Evolutionary conservation across 371 early-diverging fungal species (phyloP), one percentile per base, ranked within the genome.

Genomic region (Rhizopus delemar): DNA sequence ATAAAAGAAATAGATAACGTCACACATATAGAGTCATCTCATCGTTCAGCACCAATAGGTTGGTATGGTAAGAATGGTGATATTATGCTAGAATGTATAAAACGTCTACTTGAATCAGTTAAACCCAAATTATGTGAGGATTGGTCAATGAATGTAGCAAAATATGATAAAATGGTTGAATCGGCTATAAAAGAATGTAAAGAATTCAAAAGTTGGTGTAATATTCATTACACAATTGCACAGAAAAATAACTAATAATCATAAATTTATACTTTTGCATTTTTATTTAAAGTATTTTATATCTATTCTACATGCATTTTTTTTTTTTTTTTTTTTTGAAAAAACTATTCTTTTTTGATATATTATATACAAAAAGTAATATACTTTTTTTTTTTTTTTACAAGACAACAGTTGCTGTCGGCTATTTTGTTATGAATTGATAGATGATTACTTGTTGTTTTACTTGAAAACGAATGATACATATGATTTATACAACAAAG

Each of bases 61-160:
- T 78, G 78, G 78, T 66, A 75, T 8, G 78, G 78, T 5, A 69
- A 60, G 38, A 54, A 62, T 7, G 78, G 78, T 3, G 78, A 78
- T 56, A 51, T 75, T n/a, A 65, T 65, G 53, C 53, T 73, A 2
- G 78, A 78, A 52, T 60, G 62, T 13, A 12, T 67, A 11, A 68
- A 70, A 12, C 64, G 78, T 8, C 43, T 78, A 11, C 68, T 75
- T 58, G 73, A 75, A 46, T 69, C 78, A 0, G 57, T 68, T 46
- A 73, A 71, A 57, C 78, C 78, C 8, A 64, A 73, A 28, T 31
- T 78, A 22, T 78, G 75, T 46, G 78, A 78, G 13, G 78, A 78
- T 57, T 78, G 78, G 78, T 73, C 71, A 2, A 78, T 78, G 71
- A 65, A 53, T 28, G 22, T 41, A 5, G 60, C 62, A 13, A 75